Percentiles rank a stretch among this genome's conserved stretches.
Conservation (phyloP, 441 rosid genomes). For the Rhodomyrtus psidioides region DNA sequence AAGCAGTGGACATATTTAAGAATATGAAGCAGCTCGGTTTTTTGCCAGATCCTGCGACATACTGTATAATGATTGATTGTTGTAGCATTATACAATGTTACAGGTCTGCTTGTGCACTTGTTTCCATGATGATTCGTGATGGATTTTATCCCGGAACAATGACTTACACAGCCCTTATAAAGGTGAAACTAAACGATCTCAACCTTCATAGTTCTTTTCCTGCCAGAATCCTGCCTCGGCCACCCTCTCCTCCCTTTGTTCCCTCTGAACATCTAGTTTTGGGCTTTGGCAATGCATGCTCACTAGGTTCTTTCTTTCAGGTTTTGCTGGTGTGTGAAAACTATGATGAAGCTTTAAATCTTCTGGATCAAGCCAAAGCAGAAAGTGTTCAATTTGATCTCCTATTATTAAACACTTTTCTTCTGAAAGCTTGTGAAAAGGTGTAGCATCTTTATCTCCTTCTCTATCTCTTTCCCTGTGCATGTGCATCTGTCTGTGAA, state of each 20-base stretch:
- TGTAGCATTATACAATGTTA: conserved; percentile 40
- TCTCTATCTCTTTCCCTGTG: background rate
- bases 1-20: conserved; percentile 52
- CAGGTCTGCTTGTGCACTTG: conserved; percentile 48
- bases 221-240: background rate
- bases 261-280: background rate
- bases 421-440: conserved; percentile 44
- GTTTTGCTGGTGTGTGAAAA: conserved; percentile 35
- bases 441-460: conserved; percentile 18
- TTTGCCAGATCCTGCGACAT: conserved; percentile 44
- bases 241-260: background rate
- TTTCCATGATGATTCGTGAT: conserved; percentile 79
- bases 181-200: conserved; percentile 29
- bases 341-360: conserved; percentile 44
- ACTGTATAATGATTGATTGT: conserved; percentile 68
- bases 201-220: background rate
- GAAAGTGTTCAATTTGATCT: conserved; percentile 45
- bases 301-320: conserved; percentile 25
- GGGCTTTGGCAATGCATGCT: background rate
- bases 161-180: conserved; percentile 53
- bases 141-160: conserved; percentile 40
- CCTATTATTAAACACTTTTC: conserved; percentile 48
- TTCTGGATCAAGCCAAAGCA: conserved; percentile 40
- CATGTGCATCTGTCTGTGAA: background rate
- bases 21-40: conserved; percentile 42